phyloP scores from a whole-genome alignment of 1,284 basidiomycete genomes.

The Marasmius oreades region DNA sequence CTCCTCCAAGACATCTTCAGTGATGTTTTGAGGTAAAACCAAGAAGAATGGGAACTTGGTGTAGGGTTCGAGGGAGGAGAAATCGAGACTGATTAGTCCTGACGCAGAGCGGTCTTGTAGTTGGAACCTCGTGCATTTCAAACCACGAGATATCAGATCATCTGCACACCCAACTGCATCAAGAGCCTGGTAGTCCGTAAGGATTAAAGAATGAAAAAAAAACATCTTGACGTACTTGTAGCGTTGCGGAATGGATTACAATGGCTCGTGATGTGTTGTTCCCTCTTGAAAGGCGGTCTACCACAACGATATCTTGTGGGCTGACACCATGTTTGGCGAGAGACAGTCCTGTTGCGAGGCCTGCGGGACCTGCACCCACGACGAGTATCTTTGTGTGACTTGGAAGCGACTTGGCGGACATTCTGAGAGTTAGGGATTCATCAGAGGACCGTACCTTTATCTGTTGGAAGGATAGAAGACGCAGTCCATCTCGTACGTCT shows the following conservation, averaged over 20 bases:
- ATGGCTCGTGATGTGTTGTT: slow-evolving; percentile 14
- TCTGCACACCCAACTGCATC: slow-evolving; percentile 4
- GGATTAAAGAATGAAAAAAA: not conserved
- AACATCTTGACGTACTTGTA: slow-evolving; percentile 10
- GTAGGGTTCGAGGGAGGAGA: not conserved
- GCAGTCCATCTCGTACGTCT: too few species aligned
- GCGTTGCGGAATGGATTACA: slow-evolving; percentile 17
- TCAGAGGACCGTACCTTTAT: not conserved
- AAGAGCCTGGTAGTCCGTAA: not conserved
- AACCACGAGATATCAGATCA: slow-evolving; percentile 1
- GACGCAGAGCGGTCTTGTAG: not conserved
- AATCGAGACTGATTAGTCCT: not conserved
- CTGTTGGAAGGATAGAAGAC: too few species aligned
- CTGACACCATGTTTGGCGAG: slow-evolving; percentile 38
- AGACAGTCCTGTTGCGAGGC: slow-evolving; percentile 40
- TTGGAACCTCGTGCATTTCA: not conserved
- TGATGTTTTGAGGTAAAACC: slow-evolving; percentile 1
- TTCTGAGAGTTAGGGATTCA: not conserved
- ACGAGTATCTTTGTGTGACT: slow-evolving; percentile 32
- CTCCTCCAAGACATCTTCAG: not conserved
- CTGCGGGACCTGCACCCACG: slow-evolving; percentile 46
- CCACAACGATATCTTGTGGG: slow-evolving; percentile 22
- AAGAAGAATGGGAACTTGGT: slow-evolving; percentile 6
- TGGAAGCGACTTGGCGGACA: not conserved
- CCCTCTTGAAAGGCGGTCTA: slow-evolving; percentile 8